Conservation (phyloP, 2,329 filamentous ascomycete genomes). For the Microdochium trichocladiopsis region DNA sequence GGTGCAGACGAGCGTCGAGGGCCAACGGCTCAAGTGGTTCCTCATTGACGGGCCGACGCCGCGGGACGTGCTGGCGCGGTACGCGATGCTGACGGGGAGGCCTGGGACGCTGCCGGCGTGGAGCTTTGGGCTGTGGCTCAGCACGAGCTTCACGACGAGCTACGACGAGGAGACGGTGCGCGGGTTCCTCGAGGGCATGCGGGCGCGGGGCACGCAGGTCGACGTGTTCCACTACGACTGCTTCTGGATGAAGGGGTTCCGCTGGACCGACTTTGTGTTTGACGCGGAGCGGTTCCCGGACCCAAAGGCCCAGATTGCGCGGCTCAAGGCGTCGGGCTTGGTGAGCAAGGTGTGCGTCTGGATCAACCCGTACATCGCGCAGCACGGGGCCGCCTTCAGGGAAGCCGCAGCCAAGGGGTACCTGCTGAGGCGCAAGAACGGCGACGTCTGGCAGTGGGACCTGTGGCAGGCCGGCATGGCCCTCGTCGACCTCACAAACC, state of each 20-base stretch:
- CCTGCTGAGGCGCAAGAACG: conserved; percentile 61
- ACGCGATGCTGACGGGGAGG: conserved; percentile 60
- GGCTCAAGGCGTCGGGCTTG: conserved; percentile 56
- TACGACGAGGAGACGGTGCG: conserved; percentile 65
- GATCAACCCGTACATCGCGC: conserved; percentile 70
- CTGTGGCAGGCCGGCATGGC: conserved; percentile 74
- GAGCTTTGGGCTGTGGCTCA: conserved; percentile 73
- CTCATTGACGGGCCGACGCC: conserved; percentile 65
- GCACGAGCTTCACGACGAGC: conserved; percentile 67
- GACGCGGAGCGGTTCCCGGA: conserved; percentile 63
- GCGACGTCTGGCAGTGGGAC: conserved; percentile 70
- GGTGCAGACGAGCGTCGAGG: conserved; percentile 62
- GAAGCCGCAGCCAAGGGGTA: conserved; percentile 60
- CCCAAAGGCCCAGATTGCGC: conserved; percentile 53
- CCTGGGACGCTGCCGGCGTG: conserved; percentile 61
- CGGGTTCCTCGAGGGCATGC: conserved; percentile 63
- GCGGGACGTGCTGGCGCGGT: conserved; percentile 63
- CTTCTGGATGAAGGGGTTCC: conserved; percentile 71
- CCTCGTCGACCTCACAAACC: conserved; percentile 68
- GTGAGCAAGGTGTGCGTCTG: conserved; percentile 63
- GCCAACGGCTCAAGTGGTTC: conserved; percentile 66
- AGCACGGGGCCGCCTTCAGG: conserved; percentile 59
- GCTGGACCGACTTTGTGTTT: conserved; percentile 71
- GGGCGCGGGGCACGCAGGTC: conserved; percentile 54
- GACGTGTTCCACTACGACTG: conserved; percentile 72